Percentiles rank a stretch among this genome's conserved stretches.
These are phyloP conservation scores for Elaeagnus macrophylla DNA, from an alignment of 306 rosid species.

Conservation along the genomic window DNA sequence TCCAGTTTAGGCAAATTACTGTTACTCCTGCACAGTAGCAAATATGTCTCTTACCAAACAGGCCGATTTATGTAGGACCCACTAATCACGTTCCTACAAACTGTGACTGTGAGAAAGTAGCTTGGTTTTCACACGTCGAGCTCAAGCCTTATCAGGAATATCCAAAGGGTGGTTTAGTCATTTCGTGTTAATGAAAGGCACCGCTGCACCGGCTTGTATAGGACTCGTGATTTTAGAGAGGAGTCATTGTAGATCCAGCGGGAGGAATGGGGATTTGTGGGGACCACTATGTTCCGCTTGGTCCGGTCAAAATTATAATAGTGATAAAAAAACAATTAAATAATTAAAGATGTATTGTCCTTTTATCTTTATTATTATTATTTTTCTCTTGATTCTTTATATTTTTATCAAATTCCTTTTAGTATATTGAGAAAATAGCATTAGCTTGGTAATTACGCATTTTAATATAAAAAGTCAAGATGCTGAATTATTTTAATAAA, in stretches of 20 bases:
- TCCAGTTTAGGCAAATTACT: too few relatives aligned
- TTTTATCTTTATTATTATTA: too few relatives aligned
- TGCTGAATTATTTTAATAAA: too few relatives aligned
- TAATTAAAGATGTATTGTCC: not conserved
- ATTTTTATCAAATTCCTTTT: too few relatives aligned
- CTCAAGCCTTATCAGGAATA: not conserved
- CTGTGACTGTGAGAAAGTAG: too few relatives aligned
- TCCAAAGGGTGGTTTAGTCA: constrained; percentile 3
- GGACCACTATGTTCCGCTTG: constrained; percentile 27
- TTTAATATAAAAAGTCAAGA: too few relatives aligned
- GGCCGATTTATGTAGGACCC: constrained; percentile 5
- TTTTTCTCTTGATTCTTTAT: not conserved
- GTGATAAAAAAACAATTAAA: not conserved
- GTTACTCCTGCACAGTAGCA: too few relatives aligned
- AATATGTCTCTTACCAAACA: constrained; percentile 5
- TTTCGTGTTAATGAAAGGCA: not conserved
- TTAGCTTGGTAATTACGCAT: too few relatives aligned
- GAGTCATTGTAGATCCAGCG: constrained; percentile 23
- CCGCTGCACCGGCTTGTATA: constrained; percentile 26
- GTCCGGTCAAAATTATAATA: not conserved
- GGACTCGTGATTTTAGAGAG: constrained; percentile 29
- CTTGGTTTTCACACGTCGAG: not conserved
- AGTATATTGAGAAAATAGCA: not conserved
- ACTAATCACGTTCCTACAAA: not conserved
- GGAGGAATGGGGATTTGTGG: constrained; percentile 4